Percentiles rank a stretch among this genome's conserved stretches.
Evolutionary conservation across 1,284 basidiomycete species (phyloP).

Genomic region (Mycosarcoma mackinlayi): DNA sequence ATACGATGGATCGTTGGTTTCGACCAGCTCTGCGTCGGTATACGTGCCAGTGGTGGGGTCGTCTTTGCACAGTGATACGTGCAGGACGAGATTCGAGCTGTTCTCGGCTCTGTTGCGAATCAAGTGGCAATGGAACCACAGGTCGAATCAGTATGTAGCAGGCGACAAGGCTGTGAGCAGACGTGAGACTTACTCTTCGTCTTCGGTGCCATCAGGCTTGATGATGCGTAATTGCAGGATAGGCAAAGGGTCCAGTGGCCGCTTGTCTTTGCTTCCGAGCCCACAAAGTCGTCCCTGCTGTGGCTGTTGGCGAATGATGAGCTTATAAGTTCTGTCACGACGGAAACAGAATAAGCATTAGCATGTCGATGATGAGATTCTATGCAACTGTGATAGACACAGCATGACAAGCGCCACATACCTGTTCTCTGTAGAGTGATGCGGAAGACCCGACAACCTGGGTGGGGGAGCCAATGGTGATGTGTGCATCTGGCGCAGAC

Average conservation of each 20-base stretch:
- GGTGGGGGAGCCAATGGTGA: constrained; percentile 30
- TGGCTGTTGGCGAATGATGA: constrained; percentile 53
- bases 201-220: constrained; percentile 32
- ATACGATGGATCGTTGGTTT: constrained; percentile 29
- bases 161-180: neutral
- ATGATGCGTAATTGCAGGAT: constrained; percentile 52
- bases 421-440: constrained; percentile 17
- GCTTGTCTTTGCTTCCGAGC: constrained; percentile 53
- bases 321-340: constrained; percentile 28
- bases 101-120: constrained; percentile 30
- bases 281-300: constrained; percentile 49
- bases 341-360: neutral
- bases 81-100: constrained; percentile 47
- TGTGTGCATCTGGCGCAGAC: constrained; percentile 9
- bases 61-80: constrained; percentile 34
- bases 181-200: constrained; percentile 46
- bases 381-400: too few species aligned
- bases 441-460: constrained; percentile 27
- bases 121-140: neutral
- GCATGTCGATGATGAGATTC: neutral
- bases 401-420: constrained; percentile 15
- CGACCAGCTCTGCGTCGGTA: constrained; percentile 27
- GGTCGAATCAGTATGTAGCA: neutral
- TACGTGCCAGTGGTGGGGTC: constrained; percentile 15
- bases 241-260: constrained; percentile 53